These are phyloP conservation scores for Solanum appendiculatum DNA, from an alignment of 257 asterid genomes.

Conservation along the genomic window DNA sequence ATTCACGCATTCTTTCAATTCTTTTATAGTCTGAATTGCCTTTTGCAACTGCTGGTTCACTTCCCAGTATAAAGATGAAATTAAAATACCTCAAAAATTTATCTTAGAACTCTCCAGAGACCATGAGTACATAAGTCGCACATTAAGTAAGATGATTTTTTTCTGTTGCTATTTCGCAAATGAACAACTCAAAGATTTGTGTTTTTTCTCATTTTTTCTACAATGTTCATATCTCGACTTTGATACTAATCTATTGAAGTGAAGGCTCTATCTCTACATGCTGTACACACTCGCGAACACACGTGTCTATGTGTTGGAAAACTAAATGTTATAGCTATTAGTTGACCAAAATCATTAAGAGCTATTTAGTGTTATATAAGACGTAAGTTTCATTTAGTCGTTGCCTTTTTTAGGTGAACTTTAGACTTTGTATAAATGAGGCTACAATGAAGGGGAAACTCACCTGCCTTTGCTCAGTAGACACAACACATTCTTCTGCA, in stretches of 20 bases:
- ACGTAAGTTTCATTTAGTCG: neutral
- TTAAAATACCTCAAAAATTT: constrained; percentile 70
- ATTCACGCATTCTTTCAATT: neutral
- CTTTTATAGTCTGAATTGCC: neutral
- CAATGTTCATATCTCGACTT: neutral
- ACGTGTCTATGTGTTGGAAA: neutral
- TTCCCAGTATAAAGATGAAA: constrained; percentile 75
- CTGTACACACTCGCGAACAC: neutral
- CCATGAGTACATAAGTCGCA: constrained; percentile 49
- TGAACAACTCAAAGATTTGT: neutral
- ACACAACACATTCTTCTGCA: too few relatives aligned
- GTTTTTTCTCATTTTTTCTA: neutral
- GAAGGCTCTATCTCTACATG: neutral
- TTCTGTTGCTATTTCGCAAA: neutral
- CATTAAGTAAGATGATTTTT: constrained; percentile 51
- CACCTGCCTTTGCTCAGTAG: too few relatives aligned
- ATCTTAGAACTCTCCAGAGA: constrained; percentile 65
- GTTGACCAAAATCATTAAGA: neutral
- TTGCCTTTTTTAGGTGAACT: neutral
- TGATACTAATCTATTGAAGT: neutral
- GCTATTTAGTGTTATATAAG: neutral
- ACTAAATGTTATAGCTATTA: neutral
- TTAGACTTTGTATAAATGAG: neutral
- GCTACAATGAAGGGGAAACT: neutral
- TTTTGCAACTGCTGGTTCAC: constrained; percentile 46